Base-by-base conservation (phyloP, 306 rosid species). In the Gastrolobium villosum region DNA sequence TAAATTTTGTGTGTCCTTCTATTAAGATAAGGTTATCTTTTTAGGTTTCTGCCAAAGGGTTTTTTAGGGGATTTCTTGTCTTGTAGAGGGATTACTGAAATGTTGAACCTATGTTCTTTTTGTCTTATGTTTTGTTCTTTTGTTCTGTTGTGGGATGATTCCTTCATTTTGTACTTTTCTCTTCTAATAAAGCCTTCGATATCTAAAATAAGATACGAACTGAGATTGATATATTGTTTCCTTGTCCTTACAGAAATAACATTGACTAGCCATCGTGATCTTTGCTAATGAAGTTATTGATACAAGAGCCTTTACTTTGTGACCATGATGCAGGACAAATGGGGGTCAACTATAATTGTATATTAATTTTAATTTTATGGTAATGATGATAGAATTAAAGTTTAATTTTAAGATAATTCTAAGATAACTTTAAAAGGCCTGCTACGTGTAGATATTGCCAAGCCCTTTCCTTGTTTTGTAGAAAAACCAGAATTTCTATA, bases 101-200 rank as follows among this genome's bases (percentile, higher is more conserved):
- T 28, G 48, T 28, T 28, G 65, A 40, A 43, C 43, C 55, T 55
- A 41, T 72, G 55, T 55, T 13, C 30, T 40, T 44, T 59, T 57
- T 43, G 10, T 20, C n/a, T 45, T 32, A 0, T 30, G 26, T 62
- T 10, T 45, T 45, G 59, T 60, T 35, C 11, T 45, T 55, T 41
- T 10, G 44, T 59, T 74, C 46, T 15, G n/a, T 26, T 75, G 30
- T 63, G 6, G 48, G 57, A 49, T 52, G 62, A 15, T 75, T 75
- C 34, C 34, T 45, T 55, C 76, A 52, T 43, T 53, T 13, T 75
- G 41, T 36, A 40, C 36, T 52, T 64, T 39, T 31, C 26, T 20
- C 26, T 20, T 20, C 26, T 20, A 9, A 46, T 15, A 8, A 41
- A 41, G 35, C 15, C 49, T 70, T 49, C 8, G 11, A 32, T 13